These are phyloP conservation scores for Przewalskia tangutica DNA, from an alignment of 257 asterid species.

Conservation along the genomic window DNA sequence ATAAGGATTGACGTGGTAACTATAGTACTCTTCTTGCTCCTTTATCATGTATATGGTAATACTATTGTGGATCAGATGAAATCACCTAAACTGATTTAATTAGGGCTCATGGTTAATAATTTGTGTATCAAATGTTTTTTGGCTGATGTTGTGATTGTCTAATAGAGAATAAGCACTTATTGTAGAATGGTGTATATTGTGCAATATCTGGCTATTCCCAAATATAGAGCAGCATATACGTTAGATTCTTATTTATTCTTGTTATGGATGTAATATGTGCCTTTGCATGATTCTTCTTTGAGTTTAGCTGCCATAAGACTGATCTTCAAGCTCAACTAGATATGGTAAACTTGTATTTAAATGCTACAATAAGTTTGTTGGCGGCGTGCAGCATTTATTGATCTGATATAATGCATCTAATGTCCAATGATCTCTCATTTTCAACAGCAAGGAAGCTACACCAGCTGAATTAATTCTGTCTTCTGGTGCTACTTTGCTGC, in stretches of 20 bases:
- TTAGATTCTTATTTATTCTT: neutral
- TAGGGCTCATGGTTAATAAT: neutral
- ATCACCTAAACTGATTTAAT: neutral
- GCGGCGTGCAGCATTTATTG: neutral
- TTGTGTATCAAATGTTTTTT: neutral
- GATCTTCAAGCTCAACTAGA: neutral
- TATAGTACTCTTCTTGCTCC: neutral
- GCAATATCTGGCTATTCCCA: neutral
- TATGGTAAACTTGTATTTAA: neutral
- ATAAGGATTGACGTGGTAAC: neutral
- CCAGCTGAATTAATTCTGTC: constrained; percentile 31
- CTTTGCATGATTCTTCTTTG: neutral
- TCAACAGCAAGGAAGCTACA: constrained; percentile 43
- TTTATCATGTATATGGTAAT: neutral
- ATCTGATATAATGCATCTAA: neutral
- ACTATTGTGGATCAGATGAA: neutral
- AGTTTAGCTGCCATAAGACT: neutral
- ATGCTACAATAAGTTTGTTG: neutral
- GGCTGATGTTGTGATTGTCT: neutral
- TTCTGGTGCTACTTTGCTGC: constrained; percentile 67
- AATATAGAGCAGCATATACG: neutral
- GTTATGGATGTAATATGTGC: neutral
- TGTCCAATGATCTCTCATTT: constrained; percentile 8
- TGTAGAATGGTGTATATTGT: neutral
- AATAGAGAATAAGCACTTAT: neutral